Conservation (phyloP, 192 early-diverging fungal genomes). For the Hyaloraphidium curvatum region DNA sequence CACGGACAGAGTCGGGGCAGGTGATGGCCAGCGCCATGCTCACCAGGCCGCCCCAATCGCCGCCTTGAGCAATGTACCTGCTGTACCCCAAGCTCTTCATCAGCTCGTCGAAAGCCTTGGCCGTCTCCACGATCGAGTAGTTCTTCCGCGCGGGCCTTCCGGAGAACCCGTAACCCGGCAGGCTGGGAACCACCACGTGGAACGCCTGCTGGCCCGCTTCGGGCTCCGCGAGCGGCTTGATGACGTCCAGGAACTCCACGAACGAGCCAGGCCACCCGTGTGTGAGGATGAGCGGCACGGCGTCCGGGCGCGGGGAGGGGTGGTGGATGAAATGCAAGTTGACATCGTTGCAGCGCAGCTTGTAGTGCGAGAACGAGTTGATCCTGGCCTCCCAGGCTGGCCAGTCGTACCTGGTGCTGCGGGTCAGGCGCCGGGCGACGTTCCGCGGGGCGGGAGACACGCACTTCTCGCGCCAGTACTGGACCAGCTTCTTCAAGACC, state of each 20-base stretch:
- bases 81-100: conserved; percentile 7
- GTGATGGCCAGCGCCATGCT: conserved; percentile 18
- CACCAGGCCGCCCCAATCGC: conserved; percentile 33
- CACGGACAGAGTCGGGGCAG: conserved; percentile 20
- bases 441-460: no score
- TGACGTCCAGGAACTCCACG: conserved; percentile 39
- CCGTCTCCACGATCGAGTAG: conserved; percentile 7
- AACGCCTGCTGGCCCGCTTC: conserved; percentile 12
- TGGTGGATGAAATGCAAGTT: neutral
- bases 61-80: conserved; percentile 22
- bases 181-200: conserved; percentile 39
- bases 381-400: neutral
- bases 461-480: neutral
- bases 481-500: neutral
- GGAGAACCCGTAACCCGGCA: conserved; percentile 43
- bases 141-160: conserved; percentile 5
- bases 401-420: neutral
- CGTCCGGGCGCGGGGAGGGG: neutral
- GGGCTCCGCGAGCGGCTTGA: conserved; percentile 20
- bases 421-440: no score
- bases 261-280: no score
- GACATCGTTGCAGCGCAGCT: neutral
- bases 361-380: neutral
- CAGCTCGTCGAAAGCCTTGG: conserved; percentile 9
- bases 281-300: neutral